Evolutionary conservation across 345 rosid species (phyloP), one percentile per base, ranked within the genome.

Genomic region (Populus deltoides): DNA sequence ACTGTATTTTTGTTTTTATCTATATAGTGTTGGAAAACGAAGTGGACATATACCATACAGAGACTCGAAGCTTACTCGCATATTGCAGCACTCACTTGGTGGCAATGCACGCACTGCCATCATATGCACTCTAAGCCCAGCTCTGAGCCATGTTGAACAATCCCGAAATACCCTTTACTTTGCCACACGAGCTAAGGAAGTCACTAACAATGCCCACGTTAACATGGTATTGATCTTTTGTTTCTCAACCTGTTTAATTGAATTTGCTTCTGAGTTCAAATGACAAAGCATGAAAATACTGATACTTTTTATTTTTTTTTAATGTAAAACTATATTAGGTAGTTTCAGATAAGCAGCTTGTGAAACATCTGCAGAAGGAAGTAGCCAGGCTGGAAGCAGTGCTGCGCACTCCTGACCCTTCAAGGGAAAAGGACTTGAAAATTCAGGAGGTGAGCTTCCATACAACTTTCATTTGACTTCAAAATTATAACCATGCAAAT

Each of bases 71-170:
- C 92, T 97, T 76, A 97, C 99, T 70, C 92, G 99, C 71, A 97
- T 97, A 80, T 76, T 97, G 83, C 98, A 97, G 87, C 98, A 97
- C 80, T 97, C 98, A 61, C 98, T 97, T 18, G 99, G 99, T 75
- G 99, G 99, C 73, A 97, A 97, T 88, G 99, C 98, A 47, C 91
- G 99, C 31, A 97, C 99, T 53, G 99, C 99, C 76, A 97, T 97
- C 76, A 94, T 97, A 45, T 97, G 98, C 80, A 97, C 98, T 77
- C 69, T 97, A 79, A 94, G 99, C 88, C 99, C 99, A 73, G 98
- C 99, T 39, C 66, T 83, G 63, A 83, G 89, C 84, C 98, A 97
- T 83, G 89, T 88, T 76, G 99, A 97, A 78, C 99, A 97, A 83
- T 97, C 99, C 77, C 95, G 98, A 81, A 97, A 94, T 77, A 94